These are phyloP conservation scores for Tylopilus sp. DNA, from an alignment of 768 basidiomycete genomes.

Conservation along the genomic window DNA sequence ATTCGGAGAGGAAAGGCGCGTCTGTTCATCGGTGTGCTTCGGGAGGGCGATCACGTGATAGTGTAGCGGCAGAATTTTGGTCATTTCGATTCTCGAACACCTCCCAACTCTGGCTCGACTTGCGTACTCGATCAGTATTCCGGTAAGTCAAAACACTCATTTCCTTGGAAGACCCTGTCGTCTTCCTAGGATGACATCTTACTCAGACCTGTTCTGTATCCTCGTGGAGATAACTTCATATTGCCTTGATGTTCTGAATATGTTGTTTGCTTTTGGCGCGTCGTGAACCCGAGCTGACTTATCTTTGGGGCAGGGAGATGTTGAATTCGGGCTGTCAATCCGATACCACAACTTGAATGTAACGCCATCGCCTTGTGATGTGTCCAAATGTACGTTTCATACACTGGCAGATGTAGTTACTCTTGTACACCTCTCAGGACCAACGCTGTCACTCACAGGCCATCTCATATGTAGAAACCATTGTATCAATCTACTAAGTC, in stretches of 20 bases:
- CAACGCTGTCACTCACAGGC: too few relatives aligned
- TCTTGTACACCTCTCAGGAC: too few relatives aligned
- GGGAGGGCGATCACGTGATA: too few relatives aligned
- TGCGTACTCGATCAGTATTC: background rate
- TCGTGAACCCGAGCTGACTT: conserved; percentile 4
- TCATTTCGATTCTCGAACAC: background rate
- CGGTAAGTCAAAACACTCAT: conserved; percentile 11
- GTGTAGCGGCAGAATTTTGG: too few relatives aligned
- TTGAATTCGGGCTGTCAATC: too few relatives aligned
- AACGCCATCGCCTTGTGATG: too few relatives aligned
- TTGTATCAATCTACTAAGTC: background rate
- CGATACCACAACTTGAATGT: too few relatives aligned
- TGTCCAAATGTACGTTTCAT: too few relatives aligned
- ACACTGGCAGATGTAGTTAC: too few relatives aligned
- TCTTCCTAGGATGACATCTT: conserved; percentile 18
- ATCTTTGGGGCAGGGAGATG: background rate
- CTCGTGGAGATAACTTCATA: conserved; percentile 25
- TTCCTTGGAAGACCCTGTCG: background rate
- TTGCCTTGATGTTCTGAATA: conserved; percentile 25
- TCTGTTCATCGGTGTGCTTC: too few relatives aligned
- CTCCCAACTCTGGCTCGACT: background rate
- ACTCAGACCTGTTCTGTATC: conserved; percentile 32
- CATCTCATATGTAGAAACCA: too few relatives aligned
- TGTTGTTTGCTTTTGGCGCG: background rate
- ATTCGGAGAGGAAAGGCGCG: too few relatives aligned